Percentiles rank a stretch among this genome's conserved stretches.
These are phyloP conservation scores for Curvularia sp. DNA, from an alignment of 2,329 filamentous ascomycete species.

Conservation along the genomic window DNA sequence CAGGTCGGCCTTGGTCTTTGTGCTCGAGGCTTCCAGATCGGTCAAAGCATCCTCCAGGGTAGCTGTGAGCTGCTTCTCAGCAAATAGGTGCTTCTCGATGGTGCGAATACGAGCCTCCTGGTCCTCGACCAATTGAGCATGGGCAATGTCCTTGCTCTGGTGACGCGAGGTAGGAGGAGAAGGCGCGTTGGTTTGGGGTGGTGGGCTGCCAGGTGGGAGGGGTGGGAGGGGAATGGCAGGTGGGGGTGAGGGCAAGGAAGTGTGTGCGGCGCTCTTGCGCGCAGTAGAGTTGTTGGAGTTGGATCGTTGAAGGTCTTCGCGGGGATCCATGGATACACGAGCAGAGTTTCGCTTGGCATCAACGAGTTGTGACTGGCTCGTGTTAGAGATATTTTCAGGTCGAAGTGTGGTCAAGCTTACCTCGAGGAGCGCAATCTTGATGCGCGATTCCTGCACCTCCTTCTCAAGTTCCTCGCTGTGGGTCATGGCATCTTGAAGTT, in stretches of 20 bases:
- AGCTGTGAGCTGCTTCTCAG: constrained; percentile 94
- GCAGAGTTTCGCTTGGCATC: constrained; percentile 60
- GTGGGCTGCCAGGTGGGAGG: constrained; percentile 65
- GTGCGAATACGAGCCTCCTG: constrained; percentile 93
- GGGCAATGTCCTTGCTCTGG: constrained; percentile 79
- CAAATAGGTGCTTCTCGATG: constrained; percentile 94
- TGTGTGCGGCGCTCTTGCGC: constrained; percentile 83
- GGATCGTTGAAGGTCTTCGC: constrained; percentile 60
- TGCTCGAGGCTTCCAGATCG: constrained; percentile 89
- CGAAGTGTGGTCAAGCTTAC: constrained; percentile 56
- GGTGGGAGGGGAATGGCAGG: constrained; percentile 96
- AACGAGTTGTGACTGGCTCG: constrained; percentile 65
- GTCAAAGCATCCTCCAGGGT: constrained; percentile 95
- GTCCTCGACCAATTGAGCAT: constrained; percentile 86
- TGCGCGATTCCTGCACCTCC: constrained; percentile 79
- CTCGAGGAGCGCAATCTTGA: constrained; percentile 78
- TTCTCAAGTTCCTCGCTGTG: constrained; percentile 56
- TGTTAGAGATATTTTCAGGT: constrained; percentile 30
- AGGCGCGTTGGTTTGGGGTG: constrained; percentile 60
- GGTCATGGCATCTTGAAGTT: constrained; percentile 51
- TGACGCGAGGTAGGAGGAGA: constrained; percentile 71
- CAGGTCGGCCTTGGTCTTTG: constrained; percentile 88
- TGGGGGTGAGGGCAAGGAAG: constrained; percentile 88
- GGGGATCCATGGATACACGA: constrained; percentile 55
- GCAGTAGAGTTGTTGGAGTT: constrained; percentile 71